Conservation (phyloP, 768 basidiomycete species). For the Lyophyllum semitale region DNA sequence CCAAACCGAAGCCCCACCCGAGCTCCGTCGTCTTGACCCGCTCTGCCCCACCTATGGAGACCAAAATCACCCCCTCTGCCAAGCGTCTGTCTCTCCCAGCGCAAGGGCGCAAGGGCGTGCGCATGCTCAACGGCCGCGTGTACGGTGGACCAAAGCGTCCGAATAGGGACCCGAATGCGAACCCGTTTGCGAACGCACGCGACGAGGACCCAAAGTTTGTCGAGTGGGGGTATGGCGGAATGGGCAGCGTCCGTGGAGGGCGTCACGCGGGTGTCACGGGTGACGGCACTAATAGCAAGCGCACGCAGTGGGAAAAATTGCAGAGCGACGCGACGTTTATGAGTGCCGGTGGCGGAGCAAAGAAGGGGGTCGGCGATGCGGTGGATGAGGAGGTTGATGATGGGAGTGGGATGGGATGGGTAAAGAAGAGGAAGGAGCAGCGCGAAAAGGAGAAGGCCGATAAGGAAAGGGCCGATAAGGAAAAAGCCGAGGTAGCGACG, state of each 20-base stretch:
- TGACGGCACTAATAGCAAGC: constrained; percentile 28
- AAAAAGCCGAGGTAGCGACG: constrained; percentile 20
- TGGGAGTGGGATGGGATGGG: constrained; percentile 87
- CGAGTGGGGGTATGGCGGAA: constrained; percentile 90
- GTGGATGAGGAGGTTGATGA: constrained; percentile 71
- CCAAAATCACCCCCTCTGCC: neutral
- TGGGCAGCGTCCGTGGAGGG: constrained; percentile 62
- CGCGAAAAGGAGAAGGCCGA: constrained; percentile 48
- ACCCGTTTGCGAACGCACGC: constrained; percentile 64
- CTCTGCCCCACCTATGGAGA: neutral
- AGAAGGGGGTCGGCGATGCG: constrained; percentile 27
- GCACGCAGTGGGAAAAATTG: constrained; percentile 36
- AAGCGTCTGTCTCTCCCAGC: neutral
- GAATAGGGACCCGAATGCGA: constrained; percentile 31
- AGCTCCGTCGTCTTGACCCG: neutral
- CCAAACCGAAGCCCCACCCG: neutral
- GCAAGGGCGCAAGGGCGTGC: constrained; percentile 41
- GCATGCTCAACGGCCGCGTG: constrained; percentile 85
- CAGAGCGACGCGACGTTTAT: constrained; percentile 27
- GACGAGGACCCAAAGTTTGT: constrained; percentile 84
- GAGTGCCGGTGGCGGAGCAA: constrained; percentile 23
- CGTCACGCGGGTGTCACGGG: constrained; percentile 17
- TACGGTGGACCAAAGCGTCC: constrained; percentile 54
- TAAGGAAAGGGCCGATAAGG: constrained; percentile 39
- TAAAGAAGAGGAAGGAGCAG: constrained; percentile 61